Base-by-base conservation (phyloP, 2,329 filamentous ascomycete genomes). In the Phialophora expanda region DNA sequence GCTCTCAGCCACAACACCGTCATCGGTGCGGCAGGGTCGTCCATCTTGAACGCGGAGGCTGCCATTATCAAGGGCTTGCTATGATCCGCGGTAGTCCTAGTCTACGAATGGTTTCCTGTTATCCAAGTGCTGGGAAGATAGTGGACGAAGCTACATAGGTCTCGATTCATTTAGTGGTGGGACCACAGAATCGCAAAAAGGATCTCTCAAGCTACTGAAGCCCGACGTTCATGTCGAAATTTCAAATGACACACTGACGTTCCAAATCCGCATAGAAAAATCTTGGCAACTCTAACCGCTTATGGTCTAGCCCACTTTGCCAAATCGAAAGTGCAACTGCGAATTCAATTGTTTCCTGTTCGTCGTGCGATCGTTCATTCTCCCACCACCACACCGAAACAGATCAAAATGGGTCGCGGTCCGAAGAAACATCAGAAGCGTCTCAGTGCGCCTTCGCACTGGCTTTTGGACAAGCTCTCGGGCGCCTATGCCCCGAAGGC, bases 361-460 rank as follows among this genome's bases (percentile, higher is more conserved):
- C 28, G 53, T 55, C 24, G 34, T 55, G 53, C 53, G 53, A 55
- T 32, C 28, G 34, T 32, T 32, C 22, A 41, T 54, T 44, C 26
- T 61, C 56, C 56, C 26, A 62, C 46, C 44, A 24, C 62, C 62
- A 67, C 50, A 34, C 63, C 63, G 50, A 34, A 68, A 61, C 56
- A 70, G 20, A 66, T 76, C 79, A 82, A 80, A 76, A 85, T 84
- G 83, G 81, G 79, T 78, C 81, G 82, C 78, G 83, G 83, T 83
- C 85, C 85, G 85, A 96, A 95, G 89, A 97, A 97, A 91, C 95
- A 99, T 86, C 94, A 98, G 86, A 98, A 99, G 93, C 93, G 95
- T 88, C 89, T 98, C 82, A 95, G 91, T 85, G 95, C 95, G 82
- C 95, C 95, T 81, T 96, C 91, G 83, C 95, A 98, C 90, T 99